Percentiles rank a stretch among this genome's conserved stretches.
These are phyloP conservation scores for Arxiozyma slooffiae DNA, from an alignment of 1,139 yeast genomes.

Conservation along the genomic window DNA sequence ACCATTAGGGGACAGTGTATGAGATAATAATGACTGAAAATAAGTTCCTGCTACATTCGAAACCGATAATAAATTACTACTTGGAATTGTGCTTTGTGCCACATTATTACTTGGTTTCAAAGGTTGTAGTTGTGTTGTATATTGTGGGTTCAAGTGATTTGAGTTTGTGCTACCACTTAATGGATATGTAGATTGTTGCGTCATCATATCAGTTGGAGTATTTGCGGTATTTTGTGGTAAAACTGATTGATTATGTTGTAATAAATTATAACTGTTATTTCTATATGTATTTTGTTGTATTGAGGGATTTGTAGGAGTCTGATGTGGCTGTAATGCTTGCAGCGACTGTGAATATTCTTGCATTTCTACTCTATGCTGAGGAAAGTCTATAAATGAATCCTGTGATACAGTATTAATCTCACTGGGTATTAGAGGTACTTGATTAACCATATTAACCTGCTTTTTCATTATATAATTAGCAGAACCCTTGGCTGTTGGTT, in stretches of 20 bases:
- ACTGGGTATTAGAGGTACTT: background rate
- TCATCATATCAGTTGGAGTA: background rate
- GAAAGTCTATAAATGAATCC: constrained; percentile 9
- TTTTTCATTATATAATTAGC: constrained; percentile 26
- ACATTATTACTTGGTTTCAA: constrained; percentile 3
- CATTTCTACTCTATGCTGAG: constrained; percentile 4
- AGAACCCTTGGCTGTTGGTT: constrained; percentile 29
- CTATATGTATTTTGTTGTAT: constrained; percentile 1
- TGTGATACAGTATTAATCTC: background rate
- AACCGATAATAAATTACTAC: background rate
- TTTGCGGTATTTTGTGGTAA: constrained; percentile 3
- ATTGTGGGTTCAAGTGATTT: constrained; percentile 11
- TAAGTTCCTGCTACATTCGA: constrained; percentile 21
- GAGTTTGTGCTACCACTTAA: background rate
- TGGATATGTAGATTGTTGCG: constrained; percentile 1
- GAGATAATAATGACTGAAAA: constrained; percentile 20
- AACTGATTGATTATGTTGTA: background rate
- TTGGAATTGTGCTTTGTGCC: background rate
- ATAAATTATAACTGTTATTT: background rate
- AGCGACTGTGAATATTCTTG: constrained; percentile 1
- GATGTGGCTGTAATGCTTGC: background rate
- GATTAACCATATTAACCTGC: constrained; percentile 15
- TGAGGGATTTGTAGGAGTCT: constrained; percentile 1
- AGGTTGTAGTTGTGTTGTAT: constrained; percentile 6
- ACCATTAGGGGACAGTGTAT: constrained; percentile 20